Evolutionary conservation across 495 filamentous ascomycete species (phyloP), one percentile per base, ranked within the genome.

Genomic region (Sordaria brevicollis): DNA sequence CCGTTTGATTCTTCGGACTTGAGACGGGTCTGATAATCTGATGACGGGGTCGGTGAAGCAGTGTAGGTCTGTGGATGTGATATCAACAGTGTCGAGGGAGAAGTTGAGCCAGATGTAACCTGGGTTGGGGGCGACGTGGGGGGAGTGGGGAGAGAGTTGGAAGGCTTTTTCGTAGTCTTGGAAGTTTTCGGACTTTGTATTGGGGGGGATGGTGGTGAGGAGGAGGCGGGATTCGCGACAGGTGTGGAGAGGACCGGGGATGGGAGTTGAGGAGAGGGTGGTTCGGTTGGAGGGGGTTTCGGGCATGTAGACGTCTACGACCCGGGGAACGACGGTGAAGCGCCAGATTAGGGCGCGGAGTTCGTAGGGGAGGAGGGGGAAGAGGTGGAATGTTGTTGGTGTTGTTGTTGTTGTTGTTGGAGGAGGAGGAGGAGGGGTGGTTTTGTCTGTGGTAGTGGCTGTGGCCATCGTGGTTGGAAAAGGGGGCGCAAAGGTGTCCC

Each of bases 391-490:
- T 13, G 38, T 35, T 35, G 8, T 4, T 3, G 34, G 3, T 35
- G 34, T 35, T 35, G 34, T 35, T n/a, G 34, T n/a, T 39, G 15
- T 39, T 39, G 38, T 39, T n/a, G n/a, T n/a, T n/a, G n/a, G n/a
- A n/a, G n/a, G n/a, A n/a, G 88, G 88, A 76, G 75, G 57, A 82
- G 83, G 74, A 79, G 75, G 54, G 79, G 79, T 29, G 86, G 88
- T 71, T 89, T 89, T 68, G 87, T 89, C 21, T 86, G 83, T 39
- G 89, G 89, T 39, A 89, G 86, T 76, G 86, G 86, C 10, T 89
- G 87, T 37, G 0, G n/a, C n/a, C n/a, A n/a, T n/a, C n/a, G n/a
- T n/a, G n/a, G n/a, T n/a, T n/a, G n/a, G n/a, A n/a, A n/a, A n/a
- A n/a, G n/a, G n/a, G n/a, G n/a, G n/a, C n/a, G n/a, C n/a, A n/a